Conservation (phyloP, 2,329 filamentous ascomycete genomes). For the Fusarium veterinarium region DNA sequence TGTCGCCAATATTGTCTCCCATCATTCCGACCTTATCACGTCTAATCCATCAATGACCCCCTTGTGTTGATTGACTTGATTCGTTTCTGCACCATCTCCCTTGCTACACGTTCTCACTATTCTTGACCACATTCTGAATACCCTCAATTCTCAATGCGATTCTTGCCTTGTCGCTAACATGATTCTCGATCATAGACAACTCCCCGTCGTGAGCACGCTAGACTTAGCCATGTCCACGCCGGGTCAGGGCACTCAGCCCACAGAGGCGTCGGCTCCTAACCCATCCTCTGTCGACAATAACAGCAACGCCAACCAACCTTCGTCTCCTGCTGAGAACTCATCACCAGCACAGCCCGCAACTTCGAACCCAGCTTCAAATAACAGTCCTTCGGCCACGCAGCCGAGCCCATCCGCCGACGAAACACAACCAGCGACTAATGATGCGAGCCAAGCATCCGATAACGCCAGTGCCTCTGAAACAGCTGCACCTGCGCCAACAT, state of each 20-base stretch:
- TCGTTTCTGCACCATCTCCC: conserved; percentile 12
- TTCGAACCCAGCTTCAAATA: conserved; percentile 14
- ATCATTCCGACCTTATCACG: conserved; percentile 30
- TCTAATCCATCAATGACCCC: conserved; percentile 15
- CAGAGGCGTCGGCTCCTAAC: conserved; percentile 33
- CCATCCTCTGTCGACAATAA: conserved; percentile 20
- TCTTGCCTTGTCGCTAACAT: conserved; percentile 49
- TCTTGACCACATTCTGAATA: conserved; percentile 6
- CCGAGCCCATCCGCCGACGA: conserved; percentile 6
- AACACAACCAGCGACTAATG: conserved; percentile 7
- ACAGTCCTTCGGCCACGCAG: conserved; percentile 17
- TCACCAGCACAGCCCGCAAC: conserved; percentile 17
- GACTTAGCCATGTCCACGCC: conserved; percentile 51
- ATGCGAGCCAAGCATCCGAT: conserved; percentile 14
- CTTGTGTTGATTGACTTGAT: conserved; percentile 21
- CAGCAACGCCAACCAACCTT: conserved; percentile 22
- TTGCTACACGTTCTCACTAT: conserved; percentile 8
- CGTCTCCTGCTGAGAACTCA: conserved; percentile 9
- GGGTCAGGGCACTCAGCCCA: conserved; percentile 35
- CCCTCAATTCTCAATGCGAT: conserved; percentile 11
- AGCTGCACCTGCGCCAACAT: conserved; percentile 17
- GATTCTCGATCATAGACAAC: conserved; percentile 47
- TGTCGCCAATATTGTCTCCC: conserved; percentile 24
- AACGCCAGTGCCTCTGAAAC: conserved; percentile 13
- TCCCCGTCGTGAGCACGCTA: conserved; percentile 34